Percentiles rank a stretch among this genome's conserved stretches.
Conservation (phyloP, 768 basidiomycete genomes). For the Lyophyllum semitale region DNA sequence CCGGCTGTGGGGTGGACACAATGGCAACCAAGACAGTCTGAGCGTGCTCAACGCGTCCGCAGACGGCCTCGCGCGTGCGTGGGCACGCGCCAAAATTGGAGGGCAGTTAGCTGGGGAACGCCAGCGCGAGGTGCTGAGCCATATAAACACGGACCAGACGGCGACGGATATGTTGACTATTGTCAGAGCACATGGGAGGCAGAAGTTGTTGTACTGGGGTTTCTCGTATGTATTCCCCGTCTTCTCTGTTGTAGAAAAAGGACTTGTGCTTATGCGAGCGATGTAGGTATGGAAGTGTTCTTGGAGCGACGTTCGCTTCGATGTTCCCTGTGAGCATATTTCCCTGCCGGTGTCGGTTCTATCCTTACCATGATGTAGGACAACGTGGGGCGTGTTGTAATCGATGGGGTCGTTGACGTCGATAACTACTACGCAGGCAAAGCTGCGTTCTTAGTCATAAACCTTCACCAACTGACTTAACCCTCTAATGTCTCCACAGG, state of each 20-base stretch:
- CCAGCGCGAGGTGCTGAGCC: constrained; percentile 25
- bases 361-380: constrained; percentile 23
- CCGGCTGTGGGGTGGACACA: constrained; percentile 21
- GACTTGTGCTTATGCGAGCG: not conserved
- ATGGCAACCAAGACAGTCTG: not conserved
- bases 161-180: constrained; percentile 41
- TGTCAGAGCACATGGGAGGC: constrained; percentile 28
- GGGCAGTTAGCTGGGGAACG: constrained; percentile 34
- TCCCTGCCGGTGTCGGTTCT: not conserved
- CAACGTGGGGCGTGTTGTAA: constrained; percentile 36
- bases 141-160: constrained; percentile 39
- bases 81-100: constrained; percentile 32
- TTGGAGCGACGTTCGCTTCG: constrained; percentile 28
- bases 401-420: constrained; percentile 43
- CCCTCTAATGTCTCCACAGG: constrained; percentile 20
- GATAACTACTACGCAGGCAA: constrained; percentile 41
- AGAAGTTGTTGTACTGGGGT: constrained; percentile 35
- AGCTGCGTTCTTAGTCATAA: not conserved
- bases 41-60: constrained; percentile 24
- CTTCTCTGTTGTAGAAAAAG: not conserved
- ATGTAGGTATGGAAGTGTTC: constrained; percentile 26
- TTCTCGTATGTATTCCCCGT: constrained; percentile 21
- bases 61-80: constrained; percentile 26
- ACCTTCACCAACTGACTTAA: not conserved
- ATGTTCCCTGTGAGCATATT: constrained; percentile 25